These are phyloP conservation scores for Diplodia scrobiculata DNA, from an alignment of 2,329 filamentous ascomycete species.

Conservation along the genomic window DNA sequence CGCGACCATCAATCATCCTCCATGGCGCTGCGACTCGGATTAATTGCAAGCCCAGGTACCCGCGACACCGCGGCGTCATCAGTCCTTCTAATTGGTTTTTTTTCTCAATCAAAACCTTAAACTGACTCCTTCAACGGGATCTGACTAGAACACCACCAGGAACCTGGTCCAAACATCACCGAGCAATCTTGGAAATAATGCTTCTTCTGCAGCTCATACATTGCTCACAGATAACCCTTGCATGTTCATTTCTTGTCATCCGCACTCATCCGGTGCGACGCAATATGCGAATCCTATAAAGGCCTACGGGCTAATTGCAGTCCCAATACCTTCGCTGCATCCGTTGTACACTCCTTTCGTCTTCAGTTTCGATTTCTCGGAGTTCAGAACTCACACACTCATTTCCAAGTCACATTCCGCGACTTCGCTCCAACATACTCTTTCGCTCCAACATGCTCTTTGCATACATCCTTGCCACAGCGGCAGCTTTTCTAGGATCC, in stretches of 20 bases:
- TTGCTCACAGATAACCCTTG: neutral
- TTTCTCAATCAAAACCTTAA: slow-evolving; percentile 9
- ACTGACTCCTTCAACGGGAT: neutral
- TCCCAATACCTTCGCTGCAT: neutral
- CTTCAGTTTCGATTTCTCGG: neutral
- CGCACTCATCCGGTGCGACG: slow-evolving; percentile 7
- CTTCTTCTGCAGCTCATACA: neutral
- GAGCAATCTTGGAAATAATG: neutral
- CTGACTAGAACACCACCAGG: slow-evolving; percentile 3
- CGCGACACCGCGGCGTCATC: neutral
- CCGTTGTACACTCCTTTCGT: neutral
- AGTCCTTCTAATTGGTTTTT: neutral
- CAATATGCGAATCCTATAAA: neutral
- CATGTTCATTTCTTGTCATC: neutral
- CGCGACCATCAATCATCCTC: no score
- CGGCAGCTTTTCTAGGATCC: neutral
- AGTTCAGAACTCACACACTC: neutral
- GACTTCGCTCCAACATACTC: neutral
- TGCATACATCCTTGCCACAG: neutral
- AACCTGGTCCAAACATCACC: slow-evolving; percentile 1
- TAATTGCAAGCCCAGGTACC: neutral
- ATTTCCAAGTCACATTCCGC: neutral
- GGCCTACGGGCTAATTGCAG: neutral
- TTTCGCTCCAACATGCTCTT: neutral
- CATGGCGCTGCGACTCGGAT: neutral